Conservation (phyloP, 495 filamentous ascomycete genomes). For the Staphylotrichum tortipilum region DNA sequence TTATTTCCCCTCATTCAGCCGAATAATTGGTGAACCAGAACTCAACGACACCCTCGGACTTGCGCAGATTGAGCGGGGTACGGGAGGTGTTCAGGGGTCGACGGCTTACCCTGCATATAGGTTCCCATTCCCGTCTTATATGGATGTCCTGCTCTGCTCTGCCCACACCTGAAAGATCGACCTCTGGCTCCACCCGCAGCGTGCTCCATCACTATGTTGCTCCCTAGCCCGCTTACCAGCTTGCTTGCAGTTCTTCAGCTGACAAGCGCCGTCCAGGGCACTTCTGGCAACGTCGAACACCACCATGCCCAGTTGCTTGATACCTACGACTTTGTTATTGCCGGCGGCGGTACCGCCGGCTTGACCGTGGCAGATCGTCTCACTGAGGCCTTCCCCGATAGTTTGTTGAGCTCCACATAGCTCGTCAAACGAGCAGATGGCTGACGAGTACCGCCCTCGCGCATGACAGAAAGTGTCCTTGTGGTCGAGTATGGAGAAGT, state of each 20-base stretch:
- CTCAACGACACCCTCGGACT: neutral
- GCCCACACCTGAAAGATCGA: too few species aligned
- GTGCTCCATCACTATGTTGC: too few species aligned
- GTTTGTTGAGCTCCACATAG: neutral
- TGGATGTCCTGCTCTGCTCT: too few species aligned
- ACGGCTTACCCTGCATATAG: neutral
- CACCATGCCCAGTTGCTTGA: slow-evolving; percentile 14
- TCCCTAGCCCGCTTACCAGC: too few species aligned
- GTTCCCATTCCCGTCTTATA: neutral
- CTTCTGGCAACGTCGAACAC: slow-evolving; percentile 6
- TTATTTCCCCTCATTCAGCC: neutral
- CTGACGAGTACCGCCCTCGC: neutral
- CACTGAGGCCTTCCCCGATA: slow-evolving; percentile 14
- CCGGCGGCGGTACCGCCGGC: slow-evolving; percentile 34
- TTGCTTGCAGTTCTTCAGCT: neutral
- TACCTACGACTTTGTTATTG: slow-evolving; percentile 32
- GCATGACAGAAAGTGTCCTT: slow-evolving; percentile 28
- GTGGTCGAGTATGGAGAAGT: slow-evolving; percentile 35
- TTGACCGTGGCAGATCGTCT: slow-evolving; percentile 34
- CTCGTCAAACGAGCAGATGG: neutral
- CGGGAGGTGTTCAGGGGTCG: neutral
- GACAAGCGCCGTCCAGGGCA: neutral
- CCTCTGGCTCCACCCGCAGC: too few species aligned
- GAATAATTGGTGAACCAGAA: neutral
- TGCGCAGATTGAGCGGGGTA: neutral